Conservation (phyloP, 2,329 filamentous ascomycete species). For the Stenocarpella maydis region DNA sequence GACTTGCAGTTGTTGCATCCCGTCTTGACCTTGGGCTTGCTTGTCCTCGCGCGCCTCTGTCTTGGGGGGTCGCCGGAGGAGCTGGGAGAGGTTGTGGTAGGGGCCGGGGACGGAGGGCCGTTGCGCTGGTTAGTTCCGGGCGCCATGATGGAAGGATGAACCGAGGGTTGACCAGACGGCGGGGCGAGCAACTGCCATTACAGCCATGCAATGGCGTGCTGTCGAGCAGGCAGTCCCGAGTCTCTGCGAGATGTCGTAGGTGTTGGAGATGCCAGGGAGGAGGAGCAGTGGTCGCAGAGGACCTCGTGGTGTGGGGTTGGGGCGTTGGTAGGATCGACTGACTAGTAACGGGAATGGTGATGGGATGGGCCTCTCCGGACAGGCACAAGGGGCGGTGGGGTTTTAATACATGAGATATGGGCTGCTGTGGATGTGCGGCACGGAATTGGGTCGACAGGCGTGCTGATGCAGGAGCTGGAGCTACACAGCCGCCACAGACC, state of each 20-base stretch:
- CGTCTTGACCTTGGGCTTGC: slow-evolving; percentile 71
- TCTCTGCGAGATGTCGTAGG: too few species aligned
- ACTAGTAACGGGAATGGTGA: slow-evolving; percentile 1
- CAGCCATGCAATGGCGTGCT: slow-evolving; percentile 13
- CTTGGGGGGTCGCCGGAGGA: slow-evolving; percentile 12
- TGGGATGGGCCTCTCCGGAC: slow-evolving; percentile 22
- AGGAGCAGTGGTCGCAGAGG: too few species aligned
- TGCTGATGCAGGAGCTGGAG: slow-evolving; percentile 24
- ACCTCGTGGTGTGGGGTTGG: slow-evolving; percentile 23
- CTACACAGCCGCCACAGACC: slow-evolving; percentile 10
- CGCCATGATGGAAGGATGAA: slow-evolving; percentile 24
- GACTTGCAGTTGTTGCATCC: slow-evolving; percentile 75
- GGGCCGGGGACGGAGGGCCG: slow-evolving; percentile 29
- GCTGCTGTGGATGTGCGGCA: slow-evolving; percentile 17
- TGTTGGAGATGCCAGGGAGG: too few species aligned
- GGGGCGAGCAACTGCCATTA: slow-evolving; percentile 30
- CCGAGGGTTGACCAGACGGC: slow-evolving; percentile 1
- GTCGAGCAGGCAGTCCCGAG: too few species aligned
- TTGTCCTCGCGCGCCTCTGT: slow-evolving; percentile 57
- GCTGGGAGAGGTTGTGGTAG: slow-evolving; percentile 34
- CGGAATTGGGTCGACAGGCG: slow-evolving; percentile 20
- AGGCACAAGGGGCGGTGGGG: slow-evolving; percentile 4
- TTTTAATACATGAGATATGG: slow-evolving; percentile 27
- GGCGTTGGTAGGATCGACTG: slow-evolving; percentile 19
- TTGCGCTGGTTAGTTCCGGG: slow-evolving; percentile 21